Evolutionary conservation across 768 basidiomycete species (phyloP).

Genomic region (Termitomyces sp.): DNA sequence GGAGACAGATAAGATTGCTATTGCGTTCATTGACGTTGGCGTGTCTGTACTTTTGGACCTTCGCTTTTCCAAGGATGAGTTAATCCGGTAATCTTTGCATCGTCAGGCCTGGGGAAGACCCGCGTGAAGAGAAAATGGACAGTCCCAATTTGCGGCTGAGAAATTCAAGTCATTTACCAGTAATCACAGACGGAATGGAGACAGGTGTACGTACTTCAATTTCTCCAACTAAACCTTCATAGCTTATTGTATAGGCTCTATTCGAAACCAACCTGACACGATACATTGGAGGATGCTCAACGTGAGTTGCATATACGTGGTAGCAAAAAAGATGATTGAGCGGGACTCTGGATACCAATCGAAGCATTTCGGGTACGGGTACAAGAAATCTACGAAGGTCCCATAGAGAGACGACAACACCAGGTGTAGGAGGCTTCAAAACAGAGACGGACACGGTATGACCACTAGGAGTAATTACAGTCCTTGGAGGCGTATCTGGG

Average conservation of each 20-base stretch:
- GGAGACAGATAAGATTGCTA: not conserved
- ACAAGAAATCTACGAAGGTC: not conserved
- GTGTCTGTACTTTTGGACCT: not conserved
- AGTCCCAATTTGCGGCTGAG: not conserved
- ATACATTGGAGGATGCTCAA: not conserved
- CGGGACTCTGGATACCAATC: not conserved
- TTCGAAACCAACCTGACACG: not conserved
- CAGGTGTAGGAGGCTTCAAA: not conserved
- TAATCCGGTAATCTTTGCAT: not conserved
- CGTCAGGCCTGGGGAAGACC: not conserved
- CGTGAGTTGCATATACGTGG: not conserved
- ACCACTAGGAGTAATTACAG: not conserved
- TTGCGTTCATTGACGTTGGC: not conserved
- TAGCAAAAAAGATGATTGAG: not conserved
- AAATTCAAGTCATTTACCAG: not conserved
- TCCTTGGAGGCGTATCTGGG: not conserved
- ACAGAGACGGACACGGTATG: not conserved
- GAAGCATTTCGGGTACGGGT: not conserved
- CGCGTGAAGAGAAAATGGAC: constrained; percentile 1
- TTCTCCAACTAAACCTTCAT: constrained; percentile 3
- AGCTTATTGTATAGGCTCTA: not conserved
- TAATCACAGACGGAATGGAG: not conserved
- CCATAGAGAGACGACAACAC: constrained; percentile 1
- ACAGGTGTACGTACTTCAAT: not conserved
- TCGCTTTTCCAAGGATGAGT: not conserved